phyloP scores from a whole-genome alignment of 2,329 filamentous ascomycete genomes.

The Alternaria hordeiaustralica region DNA sequence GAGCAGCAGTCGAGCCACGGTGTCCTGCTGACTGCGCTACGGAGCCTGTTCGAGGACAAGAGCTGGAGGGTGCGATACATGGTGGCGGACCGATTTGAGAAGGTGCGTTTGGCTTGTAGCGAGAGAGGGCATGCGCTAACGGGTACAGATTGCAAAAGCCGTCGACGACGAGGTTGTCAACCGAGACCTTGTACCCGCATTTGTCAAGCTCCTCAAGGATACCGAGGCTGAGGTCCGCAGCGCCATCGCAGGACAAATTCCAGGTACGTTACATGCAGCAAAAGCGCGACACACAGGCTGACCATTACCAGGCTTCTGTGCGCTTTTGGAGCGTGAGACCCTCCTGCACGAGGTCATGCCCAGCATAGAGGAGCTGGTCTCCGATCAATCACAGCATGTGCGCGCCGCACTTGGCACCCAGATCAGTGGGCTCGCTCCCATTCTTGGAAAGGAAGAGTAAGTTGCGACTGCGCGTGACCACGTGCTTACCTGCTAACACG shows the following conservation, averaged over 20 bases:
- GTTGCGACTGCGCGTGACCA: slow-evolving; percentile 47
- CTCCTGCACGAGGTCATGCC: slow-evolving; percentile 97
- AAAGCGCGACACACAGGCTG: slow-evolving; percentile 27
- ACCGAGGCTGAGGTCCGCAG: slow-evolving; percentile 97
- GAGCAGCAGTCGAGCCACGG: slow-evolving; percentile 97
- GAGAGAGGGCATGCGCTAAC: slow-evolving; percentile 35
- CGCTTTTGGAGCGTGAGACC: slow-evolving; percentile 82
- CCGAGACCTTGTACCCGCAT: slow-evolving; percentile 91
- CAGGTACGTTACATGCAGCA: slow-evolving; percentile 58
- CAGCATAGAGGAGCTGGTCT: slow-evolving; percentile 93
- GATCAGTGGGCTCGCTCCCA: slow-evolving; percentile 94
- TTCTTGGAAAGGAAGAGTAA: slow-evolving; percentile 96
- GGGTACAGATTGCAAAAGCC: slow-evolving; percentile 85
- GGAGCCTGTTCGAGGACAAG: slow-evolving; percentile 97
- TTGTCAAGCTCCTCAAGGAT: slow-evolving; percentile 97
- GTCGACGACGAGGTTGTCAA: slow-evolving; percentile 97
- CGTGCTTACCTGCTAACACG: slow-evolving; percentile 28
- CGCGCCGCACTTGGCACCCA: slow-evolving; percentile 93
- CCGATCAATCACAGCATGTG: slow-evolving; percentile 95
- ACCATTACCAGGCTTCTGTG: slow-evolving; percentile 78
- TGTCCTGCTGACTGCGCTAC: slow-evolving; percentile 85
- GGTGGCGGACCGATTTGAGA: slow-evolving; percentile 98
- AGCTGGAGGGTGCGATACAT: slow-evolving; percentile 99
- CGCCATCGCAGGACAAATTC: slow-evolving; percentile 96
- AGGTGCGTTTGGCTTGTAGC: slow-evolving; percentile 62